phyloP scores from a whole-genome alignment of 179 eudicot genomes.

The Silene noctiflora region DNA sequence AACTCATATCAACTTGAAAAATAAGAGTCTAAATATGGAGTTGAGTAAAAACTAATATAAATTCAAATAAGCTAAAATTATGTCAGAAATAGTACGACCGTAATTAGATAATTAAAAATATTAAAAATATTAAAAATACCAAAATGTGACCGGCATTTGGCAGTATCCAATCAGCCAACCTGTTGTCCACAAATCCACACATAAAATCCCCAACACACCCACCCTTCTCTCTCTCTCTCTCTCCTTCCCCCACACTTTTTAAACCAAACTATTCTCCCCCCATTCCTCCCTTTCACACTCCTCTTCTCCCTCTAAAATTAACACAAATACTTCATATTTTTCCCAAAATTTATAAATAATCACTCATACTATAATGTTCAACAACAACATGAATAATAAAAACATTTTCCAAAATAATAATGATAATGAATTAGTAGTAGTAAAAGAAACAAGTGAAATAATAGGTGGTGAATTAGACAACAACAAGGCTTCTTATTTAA shows the following conservation, averaged over 20 bases:
- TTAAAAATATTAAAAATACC: too few relatives aligned
- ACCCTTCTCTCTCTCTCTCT: neutral
- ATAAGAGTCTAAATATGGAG: too few relatives aligned
- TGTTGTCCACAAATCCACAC: slow-evolving; percentile 6
- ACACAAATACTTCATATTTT: neutral
- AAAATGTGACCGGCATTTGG: slow-evolving; percentile 13
- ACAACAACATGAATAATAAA: neutral
- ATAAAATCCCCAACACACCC: slow-evolving; percentile 8
- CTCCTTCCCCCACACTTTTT: neutral
- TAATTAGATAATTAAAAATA: too few relatives aligned
- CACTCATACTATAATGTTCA: neutral
- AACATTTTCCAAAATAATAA: neutral
- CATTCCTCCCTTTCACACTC: slow-evolving; percentile 1
- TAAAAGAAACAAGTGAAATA: neutral
- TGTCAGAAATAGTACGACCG: too few relatives aligned
- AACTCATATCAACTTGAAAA: too few relatives aligned
- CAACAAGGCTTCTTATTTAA: slow-evolving; percentile 2
- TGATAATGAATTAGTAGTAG: too few relatives aligned
- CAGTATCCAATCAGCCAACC: slow-evolving; percentile 8
- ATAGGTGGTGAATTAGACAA: neutral
- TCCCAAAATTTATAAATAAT: neutral
- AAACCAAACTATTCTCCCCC: neutral
- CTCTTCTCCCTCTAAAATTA: neutral
- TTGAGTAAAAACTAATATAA: too few relatives aligned
- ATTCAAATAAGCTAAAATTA: too few relatives aligned